phyloP scores from a whole-genome alignment of 1,284 basidiomycete genomes.

The Pisolithus thermaeus region DNA sequence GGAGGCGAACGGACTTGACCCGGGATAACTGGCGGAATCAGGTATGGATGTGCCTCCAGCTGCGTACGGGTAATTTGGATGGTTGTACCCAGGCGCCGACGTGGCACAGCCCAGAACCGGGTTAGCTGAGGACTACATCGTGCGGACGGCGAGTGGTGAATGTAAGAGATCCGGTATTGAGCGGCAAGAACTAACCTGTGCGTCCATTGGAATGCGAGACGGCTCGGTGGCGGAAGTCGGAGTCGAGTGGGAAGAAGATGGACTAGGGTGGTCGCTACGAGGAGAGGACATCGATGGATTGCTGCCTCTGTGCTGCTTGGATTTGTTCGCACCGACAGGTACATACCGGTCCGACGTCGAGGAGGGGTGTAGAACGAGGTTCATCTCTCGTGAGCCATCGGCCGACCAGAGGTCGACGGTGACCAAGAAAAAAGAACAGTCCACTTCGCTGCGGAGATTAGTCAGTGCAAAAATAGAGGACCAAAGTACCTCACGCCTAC shows the following conservation, averaged over 20 bases:
- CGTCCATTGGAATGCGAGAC: slow-evolving; percentile 23
- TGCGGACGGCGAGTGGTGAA: slow-evolving; percentile 7
- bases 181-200: slow-evolving; percentile 21
- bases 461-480: slow-evolving; percentile 12
- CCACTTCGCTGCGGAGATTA: slow-evolving; percentile 57
- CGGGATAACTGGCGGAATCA: slow-evolving; percentile 29
- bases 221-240: slow-evolving; percentile 24
- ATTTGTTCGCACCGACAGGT: slow-evolving; percentile 49
- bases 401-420: slow-evolving; percentile 86
- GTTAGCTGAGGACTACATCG: slow-evolving; percentile 29
- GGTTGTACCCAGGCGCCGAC: slow-evolving; percentile 32
- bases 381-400: slow-evolving; percentile 75
- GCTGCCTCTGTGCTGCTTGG: slow-evolving; percentile 39
- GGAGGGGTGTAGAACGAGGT: slow-evolving; percentile 81
- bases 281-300: slow-evolving; percentile 32
- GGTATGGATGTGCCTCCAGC: slow-evolving; percentile 25
- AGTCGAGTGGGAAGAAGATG: slow-evolving; percentile 28
- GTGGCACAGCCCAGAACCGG: slow-evolving; percentile 33
- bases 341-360: slow-evolving; percentile 63
- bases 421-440: slow-evolving; percentile 81
- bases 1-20: slow-evolving; percentile 20
- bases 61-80: slow-evolving; percentile 37
- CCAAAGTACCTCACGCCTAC: slow-evolving; percentile 40
- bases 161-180: neutral
- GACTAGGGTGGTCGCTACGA: slow-evolving; percentile 36